Evolutionary conservation across 2,329 filamentous ascomycete genomes (phyloP).

Genomic region (Alternaria conjuncta): DNA sequence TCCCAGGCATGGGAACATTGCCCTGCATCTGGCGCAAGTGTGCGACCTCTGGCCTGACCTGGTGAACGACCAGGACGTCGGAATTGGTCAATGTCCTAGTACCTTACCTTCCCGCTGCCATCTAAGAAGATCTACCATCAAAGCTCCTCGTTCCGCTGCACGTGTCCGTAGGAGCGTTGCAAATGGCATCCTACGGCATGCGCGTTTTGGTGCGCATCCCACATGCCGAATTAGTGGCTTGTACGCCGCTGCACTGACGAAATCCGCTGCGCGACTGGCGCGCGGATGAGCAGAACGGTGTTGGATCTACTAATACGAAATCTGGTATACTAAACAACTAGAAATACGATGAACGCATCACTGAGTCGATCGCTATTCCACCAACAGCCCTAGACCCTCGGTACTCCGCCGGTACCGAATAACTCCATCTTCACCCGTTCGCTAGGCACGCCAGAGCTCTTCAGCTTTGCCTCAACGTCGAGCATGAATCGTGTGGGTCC

Average conservation of each 20-base stretch:
- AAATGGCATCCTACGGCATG: conserved; percentile 17
- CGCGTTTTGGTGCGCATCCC: conserved; percentile 1
- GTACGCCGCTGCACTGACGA: conserved; percentile 11
- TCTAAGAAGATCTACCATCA: conserved; percentile 19
- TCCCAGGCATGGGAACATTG: background rate
- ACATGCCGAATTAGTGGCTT: background rate
- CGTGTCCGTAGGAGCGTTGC: conserved; percentile 12
- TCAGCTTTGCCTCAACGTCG: conserved; percentile 61
- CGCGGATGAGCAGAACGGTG: background rate
- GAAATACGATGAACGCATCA: background rate
- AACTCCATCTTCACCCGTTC: conserved; percentile 70
- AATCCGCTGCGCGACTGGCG: background rate
- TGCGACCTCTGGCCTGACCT: background rate
- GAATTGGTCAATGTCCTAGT: conserved; percentile 17
- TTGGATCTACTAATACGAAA: background rate
- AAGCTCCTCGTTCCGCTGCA: conserved; percentile 25
- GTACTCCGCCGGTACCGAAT: conserved; percentile 57
- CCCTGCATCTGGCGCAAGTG: background rate
- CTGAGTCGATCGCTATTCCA: background rate
- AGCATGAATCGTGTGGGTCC: conserved; percentile 75
- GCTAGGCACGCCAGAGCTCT: conserved; percentile 62
- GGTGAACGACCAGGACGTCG: background rate
- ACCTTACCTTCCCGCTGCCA: conserved; percentile 7
- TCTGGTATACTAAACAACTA: background rate
- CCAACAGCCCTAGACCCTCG: conserved; percentile 28